Percentiles rank a stretch among this genome's conserved stretches.
phyloP scores from a whole-genome alignment of 192 early-diverging fungal genomes.

The Coemansia sp. region DNA sequence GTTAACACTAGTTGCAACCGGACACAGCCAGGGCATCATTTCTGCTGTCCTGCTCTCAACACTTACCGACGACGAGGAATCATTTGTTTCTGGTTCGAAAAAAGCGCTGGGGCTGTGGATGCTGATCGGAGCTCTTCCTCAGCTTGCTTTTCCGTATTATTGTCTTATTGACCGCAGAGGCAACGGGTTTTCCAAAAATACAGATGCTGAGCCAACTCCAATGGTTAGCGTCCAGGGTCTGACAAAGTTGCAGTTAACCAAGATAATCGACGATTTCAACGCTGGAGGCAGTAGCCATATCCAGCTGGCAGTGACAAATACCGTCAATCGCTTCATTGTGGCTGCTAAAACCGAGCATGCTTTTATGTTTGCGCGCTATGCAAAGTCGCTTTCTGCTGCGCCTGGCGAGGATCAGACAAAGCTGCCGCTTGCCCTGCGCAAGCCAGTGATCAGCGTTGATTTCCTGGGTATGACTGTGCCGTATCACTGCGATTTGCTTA shows the following conservation, averaged over 20 bases:
- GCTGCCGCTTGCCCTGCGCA: too few species aligned
- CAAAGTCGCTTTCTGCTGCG: background rate
- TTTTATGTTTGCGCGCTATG: background rate
- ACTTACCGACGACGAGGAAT: slow-evolving; percentile 75
- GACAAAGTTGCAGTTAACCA: background rate
- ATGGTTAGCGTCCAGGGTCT: background rate
- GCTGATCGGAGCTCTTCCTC: slow-evolving; percentile 79
- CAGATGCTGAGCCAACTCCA: too few species aligned
- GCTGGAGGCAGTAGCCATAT: background rate
- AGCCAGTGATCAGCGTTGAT: background rate
- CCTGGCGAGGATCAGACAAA: too few species aligned
- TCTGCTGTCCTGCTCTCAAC: slow-evolving; percentile 80
- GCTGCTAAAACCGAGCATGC: background rate
- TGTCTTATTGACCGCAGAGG: background rate
- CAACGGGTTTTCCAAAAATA: background rate
- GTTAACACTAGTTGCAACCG: slow-evolving; percentile 63
- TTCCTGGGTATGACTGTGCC: slow-evolving; percentile 88
- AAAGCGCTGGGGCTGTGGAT: slow-evolving; percentile 81
- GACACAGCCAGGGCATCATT: slow-evolving; percentile 90
- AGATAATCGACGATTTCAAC: slow-evolving; percentile 26
- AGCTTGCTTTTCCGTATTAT: slow-evolving; percentile 54
- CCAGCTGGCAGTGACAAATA: background rate
- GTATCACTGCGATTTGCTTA: slow-evolving; percentile 57
- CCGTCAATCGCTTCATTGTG: background rate
- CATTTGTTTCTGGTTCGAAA: slow-evolving; percentile 72